phyloP scores from a whole-genome alignment of 306 rosid species.

The Calophaca sinica region DNA sequence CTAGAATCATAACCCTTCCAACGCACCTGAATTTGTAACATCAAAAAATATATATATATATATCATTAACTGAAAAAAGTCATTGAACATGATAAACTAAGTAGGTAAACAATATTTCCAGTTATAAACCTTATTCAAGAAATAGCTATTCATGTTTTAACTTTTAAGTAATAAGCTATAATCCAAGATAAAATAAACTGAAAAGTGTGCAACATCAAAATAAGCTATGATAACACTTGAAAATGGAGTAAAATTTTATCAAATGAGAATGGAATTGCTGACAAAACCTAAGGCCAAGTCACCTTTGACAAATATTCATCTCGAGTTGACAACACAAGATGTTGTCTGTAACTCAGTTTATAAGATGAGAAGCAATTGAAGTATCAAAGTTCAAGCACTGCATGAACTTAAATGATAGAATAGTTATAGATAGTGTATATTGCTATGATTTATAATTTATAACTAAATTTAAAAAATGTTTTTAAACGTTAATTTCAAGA shows the following conservation, averaged over 20 bases:
- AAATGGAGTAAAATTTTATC: not conserved
- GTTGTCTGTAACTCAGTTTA: not conserved
- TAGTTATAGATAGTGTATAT: not conserved
- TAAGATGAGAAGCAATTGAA: not conserved
- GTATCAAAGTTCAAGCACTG: not conserved
- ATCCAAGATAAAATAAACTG: not conserved
- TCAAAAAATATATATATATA: conserved; percentile 1
- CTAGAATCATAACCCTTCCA: conserved; percentile 56
- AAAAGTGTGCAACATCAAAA: not conserved
- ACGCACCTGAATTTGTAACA: conserved; percentile 48
- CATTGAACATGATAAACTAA: conserved; percentile 4
- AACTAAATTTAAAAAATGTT: not conserved
- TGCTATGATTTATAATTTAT: not conserved
- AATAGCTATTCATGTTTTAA: not conserved
- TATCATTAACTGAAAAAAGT: not conserved
- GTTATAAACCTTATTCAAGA: not conserved
- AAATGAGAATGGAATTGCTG: not conserved
- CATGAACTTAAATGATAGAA: conserved; percentile 9
- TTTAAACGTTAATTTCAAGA: not conserved
- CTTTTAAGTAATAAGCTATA: not conserved
- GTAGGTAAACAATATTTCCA: not conserved
- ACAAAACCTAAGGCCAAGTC: not conserved
- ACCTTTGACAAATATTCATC: not conserved
- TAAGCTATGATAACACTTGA: not conserved
- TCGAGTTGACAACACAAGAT: not conserved